Percentiles rank a stretch among this genome's conserved stretches.
Evolutionary conservation across 1,284 basidiomycete genomes (phyloP).

Genomic region (Exobasidium cylindrosporum): DNA sequence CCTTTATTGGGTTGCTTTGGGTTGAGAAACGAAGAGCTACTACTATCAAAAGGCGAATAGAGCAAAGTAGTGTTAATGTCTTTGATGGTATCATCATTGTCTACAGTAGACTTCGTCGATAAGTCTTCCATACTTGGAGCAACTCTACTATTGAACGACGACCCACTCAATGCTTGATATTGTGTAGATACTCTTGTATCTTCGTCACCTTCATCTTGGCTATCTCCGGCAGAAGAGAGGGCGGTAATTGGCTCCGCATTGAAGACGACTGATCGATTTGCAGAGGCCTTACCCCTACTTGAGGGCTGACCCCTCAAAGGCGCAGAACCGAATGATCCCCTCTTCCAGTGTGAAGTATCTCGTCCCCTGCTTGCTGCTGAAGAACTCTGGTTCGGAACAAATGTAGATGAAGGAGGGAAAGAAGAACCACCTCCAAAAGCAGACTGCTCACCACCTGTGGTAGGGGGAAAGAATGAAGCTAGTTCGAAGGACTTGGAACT

Average conservation of each 20-base stretch:
- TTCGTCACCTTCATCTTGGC: neutral
- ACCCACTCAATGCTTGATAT: neutral
- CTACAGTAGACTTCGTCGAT: neutral
- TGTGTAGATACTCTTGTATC: neutral
- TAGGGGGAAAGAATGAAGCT: too few relatives aligned
- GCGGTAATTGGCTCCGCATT: conserved; percentile 1
- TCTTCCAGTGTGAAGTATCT: neutral
- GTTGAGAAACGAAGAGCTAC: too few relatives aligned
- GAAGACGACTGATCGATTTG: conserved; percentile 4
- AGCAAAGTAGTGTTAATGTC: too few relatives aligned
- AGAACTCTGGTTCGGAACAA: neutral
- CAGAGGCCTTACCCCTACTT: neutral
- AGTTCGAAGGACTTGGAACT: too few relatives aligned
- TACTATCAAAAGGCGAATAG: too few relatives aligned
- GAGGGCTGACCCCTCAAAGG: neutral
- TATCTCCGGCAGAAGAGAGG: neutral
- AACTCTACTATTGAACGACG: neutral
- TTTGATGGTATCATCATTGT: neutral
- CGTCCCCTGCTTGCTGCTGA: neutral
- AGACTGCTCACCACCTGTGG: too few relatives aligned
- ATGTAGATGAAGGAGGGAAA: too few relatives aligned
- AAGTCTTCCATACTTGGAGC: neutral
- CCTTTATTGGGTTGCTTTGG: neutral
- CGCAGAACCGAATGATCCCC: neutral
- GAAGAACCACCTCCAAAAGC: too few relatives aligned